Conservation (phyloP, 805 yeast genomes). For the Starmerella riodocensis region DNA sequence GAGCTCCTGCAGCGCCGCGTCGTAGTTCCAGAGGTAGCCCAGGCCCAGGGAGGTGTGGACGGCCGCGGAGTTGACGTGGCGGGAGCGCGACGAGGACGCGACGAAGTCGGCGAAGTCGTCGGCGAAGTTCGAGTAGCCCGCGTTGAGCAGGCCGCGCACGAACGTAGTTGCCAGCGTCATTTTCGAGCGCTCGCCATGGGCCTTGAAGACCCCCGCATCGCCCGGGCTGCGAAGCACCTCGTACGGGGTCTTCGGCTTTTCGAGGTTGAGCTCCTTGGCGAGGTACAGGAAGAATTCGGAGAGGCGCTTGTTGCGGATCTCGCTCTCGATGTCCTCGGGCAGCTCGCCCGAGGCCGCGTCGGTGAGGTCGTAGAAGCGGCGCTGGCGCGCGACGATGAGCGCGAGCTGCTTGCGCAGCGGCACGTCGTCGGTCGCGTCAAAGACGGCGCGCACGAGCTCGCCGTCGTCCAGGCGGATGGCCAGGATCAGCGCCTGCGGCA, state of each 20-base stretch:
- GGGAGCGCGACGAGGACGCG: slow-evolving; percentile 8
- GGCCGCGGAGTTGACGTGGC: slow-evolving; percentile 46
- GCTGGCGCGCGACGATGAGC: slow-evolving; percentile 75
- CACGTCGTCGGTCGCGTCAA: slow-evolving; percentile 44
- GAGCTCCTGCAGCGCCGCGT: slow-evolving; percentile 76
- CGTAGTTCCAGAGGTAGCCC: slow-evolving; percentile 78
- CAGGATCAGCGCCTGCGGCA: slow-evolving; percentile 71
- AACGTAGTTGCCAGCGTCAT: slow-evolving; percentile 92
- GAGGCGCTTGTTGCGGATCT: slow-evolving; percentile 65
- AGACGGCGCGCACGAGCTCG: slow-evolving; percentile 60
- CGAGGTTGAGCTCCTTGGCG: slow-evolving; percentile 72
- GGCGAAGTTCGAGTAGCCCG: slow-evolving; percentile 72
- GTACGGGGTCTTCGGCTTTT: slow-evolving; percentile 86
- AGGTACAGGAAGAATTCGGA: slow-evolving; percentile 70
- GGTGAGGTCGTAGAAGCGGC: slow-evolving; percentile 53
- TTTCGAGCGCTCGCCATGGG: slow-evolving; percentile 61
- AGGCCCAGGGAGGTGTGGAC: slow-evolving; percentile 88
- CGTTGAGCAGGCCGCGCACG: slow-evolving; percentile 79
- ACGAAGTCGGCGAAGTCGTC: slow-evolving; percentile 47
- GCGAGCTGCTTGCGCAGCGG: slow-evolving; percentile 80
- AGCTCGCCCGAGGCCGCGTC: slow-evolving; percentile 12
- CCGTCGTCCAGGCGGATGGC: slow-evolving; percentile 85
- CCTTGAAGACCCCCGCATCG: slow-evolving; percentile 32
- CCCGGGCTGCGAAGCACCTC: slow-evolving; percentile 86
- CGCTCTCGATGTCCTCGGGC: slow-evolving; percentile 55